phyloP scores from a whole-genome alignment of 2,329 filamentous ascomycete genomes.

The Ophiostoma piceae region DNA sequence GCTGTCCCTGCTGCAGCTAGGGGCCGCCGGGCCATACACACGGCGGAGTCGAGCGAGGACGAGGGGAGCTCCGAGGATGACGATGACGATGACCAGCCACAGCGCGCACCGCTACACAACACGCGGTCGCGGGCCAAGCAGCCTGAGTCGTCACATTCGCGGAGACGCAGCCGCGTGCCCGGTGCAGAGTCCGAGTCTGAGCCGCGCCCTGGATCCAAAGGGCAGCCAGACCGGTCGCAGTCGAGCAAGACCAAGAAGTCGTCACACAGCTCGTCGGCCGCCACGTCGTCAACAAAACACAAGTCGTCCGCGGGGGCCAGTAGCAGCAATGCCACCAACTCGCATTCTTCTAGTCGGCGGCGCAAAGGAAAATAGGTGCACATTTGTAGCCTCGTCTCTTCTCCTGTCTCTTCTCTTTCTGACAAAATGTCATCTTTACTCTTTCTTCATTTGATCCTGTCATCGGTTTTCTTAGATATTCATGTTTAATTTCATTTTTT shows the following conservation, averaged over 20 bases:
- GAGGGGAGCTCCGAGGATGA: slow-evolving; percentile 29
- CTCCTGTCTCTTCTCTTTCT: background rate
- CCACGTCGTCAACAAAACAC: slow-evolving; percentile 19
- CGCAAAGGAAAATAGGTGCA: slow-evolving; percentile 23
- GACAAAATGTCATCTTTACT: slow-evolving; percentile 6
- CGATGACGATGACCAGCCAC: slow-evolving; percentile 25
- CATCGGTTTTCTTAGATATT: slow-evolving; percentile 14
- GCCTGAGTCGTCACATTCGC: slow-evolving; percentile 1
- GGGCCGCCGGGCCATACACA: slow-evolving; percentile 32
- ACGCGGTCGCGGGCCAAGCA: slow-evolving; percentile 26
- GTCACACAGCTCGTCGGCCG: slow-evolving; percentile 21
- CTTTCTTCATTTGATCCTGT: background rate
- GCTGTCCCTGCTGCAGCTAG: slow-evolving; percentile 33
- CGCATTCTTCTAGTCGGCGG: slow-evolving; percentile 22
- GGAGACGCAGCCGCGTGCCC: slow-evolving; percentile 36
- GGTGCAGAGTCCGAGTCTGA: slow-evolving; percentile 26
- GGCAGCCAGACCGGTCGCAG: slow-evolving; percentile 21
- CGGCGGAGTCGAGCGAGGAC: slow-evolving; percentile 28
- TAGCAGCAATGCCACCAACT: slow-evolving; percentile 4
- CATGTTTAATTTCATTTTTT: slow-evolving; percentile 14
- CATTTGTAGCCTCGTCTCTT: background rate
- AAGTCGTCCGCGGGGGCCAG: slow-evolving; percentile 20
- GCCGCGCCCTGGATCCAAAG: slow-evolving; percentile 25
- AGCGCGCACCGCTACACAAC: slow-evolving; percentile 23
- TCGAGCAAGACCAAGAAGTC: slow-evolving; percentile 29